phyloP scores from a whole-genome alignment of 1,284 basidiomycete genomes.

The Laetiporus sulphureus region DNA sequence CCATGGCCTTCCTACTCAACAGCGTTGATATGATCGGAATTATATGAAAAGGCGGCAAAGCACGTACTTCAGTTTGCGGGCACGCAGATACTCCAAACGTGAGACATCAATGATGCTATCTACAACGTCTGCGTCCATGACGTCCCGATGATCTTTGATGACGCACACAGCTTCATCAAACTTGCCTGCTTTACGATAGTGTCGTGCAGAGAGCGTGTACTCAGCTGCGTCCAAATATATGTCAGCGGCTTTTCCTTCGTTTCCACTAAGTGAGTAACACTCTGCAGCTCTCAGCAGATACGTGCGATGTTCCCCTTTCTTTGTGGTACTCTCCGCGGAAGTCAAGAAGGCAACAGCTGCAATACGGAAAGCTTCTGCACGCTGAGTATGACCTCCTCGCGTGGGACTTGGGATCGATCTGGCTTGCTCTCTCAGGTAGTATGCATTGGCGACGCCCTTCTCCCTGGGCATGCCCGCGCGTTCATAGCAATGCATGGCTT shows the following conservation, averaged over 20 bases:
- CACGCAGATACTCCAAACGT: slow-evolving; percentile 43
- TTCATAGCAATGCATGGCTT: slow-evolving; percentile 58
- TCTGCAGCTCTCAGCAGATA: slow-evolving; percentile 48
- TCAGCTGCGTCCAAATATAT: slow-evolving; percentile 37
- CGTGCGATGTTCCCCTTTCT: slow-evolving; percentile 19
- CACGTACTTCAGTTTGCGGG: slow-evolving; percentile 38
- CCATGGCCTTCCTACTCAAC: background rate
- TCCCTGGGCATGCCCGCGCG: slow-evolving; percentile 41
- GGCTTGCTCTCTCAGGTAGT: slow-evolving; percentile 36
- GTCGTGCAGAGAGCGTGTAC: slow-evolving; percentile 38
- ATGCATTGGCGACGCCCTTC: slow-evolving; percentile 39
- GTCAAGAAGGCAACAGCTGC: slow-evolving; percentile 45
- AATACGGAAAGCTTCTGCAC: slow-evolving; percentile 30
- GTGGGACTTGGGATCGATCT: slow-evolving; percentile 11
- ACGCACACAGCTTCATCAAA: slow-evolving; percentile 52
- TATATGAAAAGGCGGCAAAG: background rate
- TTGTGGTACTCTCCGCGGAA: slow-evolving; percentile 28
- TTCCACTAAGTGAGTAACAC: slow-evolving; percentile 40
- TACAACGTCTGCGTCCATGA: slow-evolving; percentile 29
- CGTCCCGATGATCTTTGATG: slow-evolving; percentile 27
- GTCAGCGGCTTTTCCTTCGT: slow-evolving; percentile 38
- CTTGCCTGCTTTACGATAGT: slow-evolving; percentile 40
- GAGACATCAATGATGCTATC: slow-evolving; percentile 42
- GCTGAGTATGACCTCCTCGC: slow-evolving; percentile 25
- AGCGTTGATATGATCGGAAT: background rate